These are phyloP conservation scores for Tolypocladium tropicale DNA, from an alignment of 2,329 filamentous ascomycete species.

Conservation along the genomic window DNA sequence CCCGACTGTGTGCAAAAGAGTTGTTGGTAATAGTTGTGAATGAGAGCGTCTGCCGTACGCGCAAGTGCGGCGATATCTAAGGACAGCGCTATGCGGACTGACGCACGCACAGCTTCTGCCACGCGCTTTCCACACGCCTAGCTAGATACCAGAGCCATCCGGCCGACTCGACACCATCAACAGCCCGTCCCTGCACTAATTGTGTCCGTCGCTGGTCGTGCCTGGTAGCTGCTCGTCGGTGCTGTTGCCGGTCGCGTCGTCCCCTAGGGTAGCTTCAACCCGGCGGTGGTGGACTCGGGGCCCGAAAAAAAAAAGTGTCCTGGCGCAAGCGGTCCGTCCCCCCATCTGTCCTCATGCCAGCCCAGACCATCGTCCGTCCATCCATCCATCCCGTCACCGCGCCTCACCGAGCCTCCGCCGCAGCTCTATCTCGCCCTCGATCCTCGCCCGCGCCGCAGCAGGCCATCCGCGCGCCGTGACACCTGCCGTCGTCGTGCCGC, in stretches of 20 bases:
- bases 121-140: too few relatives aligned
- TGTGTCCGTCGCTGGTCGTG: too few relatives aligned
- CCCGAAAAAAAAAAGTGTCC: not conserved
- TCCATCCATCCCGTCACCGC: not conserved
- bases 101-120: too few relatives aligned
- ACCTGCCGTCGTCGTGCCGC: not conserved
- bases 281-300: not conserved
- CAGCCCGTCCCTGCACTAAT: too few relatives aligned
- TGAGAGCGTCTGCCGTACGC: not conserved
- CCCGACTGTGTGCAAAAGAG: too few relatives aligned
- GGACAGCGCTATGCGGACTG: too few relatives aligned
- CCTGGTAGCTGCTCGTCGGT: not conserved
- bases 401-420: not conserved
- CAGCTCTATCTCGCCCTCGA: not conserved
- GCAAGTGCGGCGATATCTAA: too few relatives aligned
- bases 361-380: not conserved
- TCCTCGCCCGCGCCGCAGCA: not conserved
- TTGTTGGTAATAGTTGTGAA: too few relatives aligned
- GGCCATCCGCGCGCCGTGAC: not conserved
- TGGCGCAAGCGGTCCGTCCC: not conserved
- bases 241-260: not conserved
- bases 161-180: too few relatives aligned
- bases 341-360: constrained; percentile 5
- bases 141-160: too few relatives aligned
- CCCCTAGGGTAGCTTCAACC: not conserved